Evolutionary conservation across 2,329 filamentous ascomycete genomes (phyloP), one percentile per base, ranked within the genome.

Genomic region (Aspergillus novoparasiticus): DNA sequence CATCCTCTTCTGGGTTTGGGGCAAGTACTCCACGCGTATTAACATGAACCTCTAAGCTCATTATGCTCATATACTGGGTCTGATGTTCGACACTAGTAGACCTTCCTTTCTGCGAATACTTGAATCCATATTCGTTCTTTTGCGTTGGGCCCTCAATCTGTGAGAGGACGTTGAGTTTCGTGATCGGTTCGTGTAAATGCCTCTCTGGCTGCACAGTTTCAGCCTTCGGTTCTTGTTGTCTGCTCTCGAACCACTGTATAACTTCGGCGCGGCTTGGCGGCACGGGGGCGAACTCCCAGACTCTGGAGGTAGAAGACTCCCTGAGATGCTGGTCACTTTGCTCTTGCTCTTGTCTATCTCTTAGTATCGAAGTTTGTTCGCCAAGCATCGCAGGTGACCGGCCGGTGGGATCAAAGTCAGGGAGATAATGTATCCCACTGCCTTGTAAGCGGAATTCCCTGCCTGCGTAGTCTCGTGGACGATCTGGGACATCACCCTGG

Each of bases 1-100:
- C 91, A 75, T 99, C 95, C 69, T 96, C 86, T 69, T 94, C 92
- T 0, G 95, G 95, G 72, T 99, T 93, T 1, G 95, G 93, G 2
- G 93, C 86, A 10, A 97, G 83, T 56, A 87, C 88, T 8, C 88
- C 92, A 61, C 94, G 86, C 4, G 91, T 95, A 70, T 96, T 97
- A 65, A 96, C 90, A 74, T 99, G 94, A 5, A 98, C 81, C 75
- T 99, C 95, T 8, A 99, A 79, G 68, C 93, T 96, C 92, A 99
- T 94, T 21, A 90, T 93, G 69, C 92, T 97, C 95, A 99, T 98
- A 75, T 97, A 96, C 69, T 95, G 91, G 3, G 88, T 89, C 75
- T 96, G 92, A 68, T 94, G 91, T 71, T 92, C 87, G 21, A 96
- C 88, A 68, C 89, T 93, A 0, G 89, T 91, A 1, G 89, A 89